phyloP scores from a whole-genome alignment of 139 green algal species.

The Micromonas commoda region DNA sequence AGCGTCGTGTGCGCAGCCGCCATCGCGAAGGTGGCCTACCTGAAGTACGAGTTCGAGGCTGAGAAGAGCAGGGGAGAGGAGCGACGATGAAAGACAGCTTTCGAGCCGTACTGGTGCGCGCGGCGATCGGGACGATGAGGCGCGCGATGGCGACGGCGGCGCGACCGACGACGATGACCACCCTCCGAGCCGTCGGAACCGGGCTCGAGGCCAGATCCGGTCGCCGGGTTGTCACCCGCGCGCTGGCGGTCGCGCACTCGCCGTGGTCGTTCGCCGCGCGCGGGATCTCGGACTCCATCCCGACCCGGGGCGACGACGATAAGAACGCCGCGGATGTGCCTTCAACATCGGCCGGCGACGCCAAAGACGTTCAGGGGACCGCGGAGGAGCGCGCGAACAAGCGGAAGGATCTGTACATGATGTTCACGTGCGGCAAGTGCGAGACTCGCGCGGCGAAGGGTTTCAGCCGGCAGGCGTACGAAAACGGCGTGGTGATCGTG shows the following conservation, averaged over 20 bases:
- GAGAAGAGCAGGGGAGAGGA: too few relatives aligned
- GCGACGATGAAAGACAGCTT: too few relatives aligned
- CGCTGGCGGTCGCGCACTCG: too few relatives aligned
- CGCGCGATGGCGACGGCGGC: too few relatives aligned
- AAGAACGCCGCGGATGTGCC: neutral
- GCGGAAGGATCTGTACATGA: constrained; percentile 28
- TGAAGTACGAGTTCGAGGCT: neutral
- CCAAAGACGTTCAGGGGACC: neutral
- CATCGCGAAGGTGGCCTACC: neutral
- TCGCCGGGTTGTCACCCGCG: neutral
- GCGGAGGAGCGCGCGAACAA: neutral
- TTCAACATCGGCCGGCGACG: neutral
- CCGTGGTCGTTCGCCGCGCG: neutral
- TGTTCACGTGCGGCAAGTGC: constrained; percentile 42
- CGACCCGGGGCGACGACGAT: neutral
- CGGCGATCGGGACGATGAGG: too few relatives aligned
- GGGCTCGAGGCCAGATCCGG: neutral
- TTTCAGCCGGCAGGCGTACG: constrained; percentile 50
- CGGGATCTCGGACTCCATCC: neutral
- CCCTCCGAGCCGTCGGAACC: too few relatives aligned
- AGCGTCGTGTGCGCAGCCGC: neutral
- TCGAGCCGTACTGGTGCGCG: too few relatives aligned
- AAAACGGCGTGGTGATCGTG: constrained; percentile 56
- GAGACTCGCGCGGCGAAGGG: constrained; percentile 46
- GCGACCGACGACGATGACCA: too few relatives aligned